A percentile compares a stretch with the other conserved stretches of the same genome.
These are phyloP conservation scores for Achlya hypogyna DNA, from an alignment of 352 stramenopile genomes.

Conservation along the genomic window DNA sequence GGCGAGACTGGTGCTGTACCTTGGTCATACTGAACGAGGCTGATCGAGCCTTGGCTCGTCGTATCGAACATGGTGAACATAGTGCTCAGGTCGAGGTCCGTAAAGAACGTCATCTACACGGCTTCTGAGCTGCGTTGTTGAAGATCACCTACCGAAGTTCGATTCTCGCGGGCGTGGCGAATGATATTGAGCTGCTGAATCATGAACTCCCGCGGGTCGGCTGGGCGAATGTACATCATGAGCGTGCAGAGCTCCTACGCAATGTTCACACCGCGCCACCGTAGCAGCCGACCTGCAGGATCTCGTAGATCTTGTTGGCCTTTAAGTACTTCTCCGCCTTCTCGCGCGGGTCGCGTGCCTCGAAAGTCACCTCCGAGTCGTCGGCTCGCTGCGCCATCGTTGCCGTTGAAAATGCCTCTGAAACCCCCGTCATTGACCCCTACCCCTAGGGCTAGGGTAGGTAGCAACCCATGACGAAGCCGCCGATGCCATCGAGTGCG, in stretches of 20 bases:
- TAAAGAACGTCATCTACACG: constrained; percentile 52
- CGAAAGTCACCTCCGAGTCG: background rate
- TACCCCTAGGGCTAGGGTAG: too few species aligned
- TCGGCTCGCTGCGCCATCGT: background rate
- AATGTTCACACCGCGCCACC: background rate
- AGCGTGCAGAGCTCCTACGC: constrained; percentile 28
- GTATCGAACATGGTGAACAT: constrained; percentile 73
- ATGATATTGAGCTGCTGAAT: constrained; percentile 46
- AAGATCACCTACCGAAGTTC: constrained; percentile 30
- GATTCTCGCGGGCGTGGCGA: constrained; percentile 43
- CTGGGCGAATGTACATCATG: constrained; percentile 52
- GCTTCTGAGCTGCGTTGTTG: background rate
- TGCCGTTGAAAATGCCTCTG: too few species aligned
- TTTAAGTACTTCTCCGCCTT: constrained; percentile 1
- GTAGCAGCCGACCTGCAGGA: background rate
- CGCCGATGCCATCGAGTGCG: too few species aligned
- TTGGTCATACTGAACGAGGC: constrained; percentile 56
- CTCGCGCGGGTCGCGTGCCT: background rate
- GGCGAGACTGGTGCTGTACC: constrained; percentile 23
- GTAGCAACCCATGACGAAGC: too few species aligned
- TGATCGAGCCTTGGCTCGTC: constrained; percentile 56
- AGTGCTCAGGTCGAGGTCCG: constrained; percentile 54
- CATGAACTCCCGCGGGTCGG: constrained; percentile 52
- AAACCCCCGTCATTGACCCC: too few species aligned
- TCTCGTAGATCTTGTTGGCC: constrained; percentile 14